A percentile compares a stretch with the other conserved stretches of the same genome.
Conservation (phyloP, 106 monocot genomes). For the Alisma plantagoaquatica region DNA sequence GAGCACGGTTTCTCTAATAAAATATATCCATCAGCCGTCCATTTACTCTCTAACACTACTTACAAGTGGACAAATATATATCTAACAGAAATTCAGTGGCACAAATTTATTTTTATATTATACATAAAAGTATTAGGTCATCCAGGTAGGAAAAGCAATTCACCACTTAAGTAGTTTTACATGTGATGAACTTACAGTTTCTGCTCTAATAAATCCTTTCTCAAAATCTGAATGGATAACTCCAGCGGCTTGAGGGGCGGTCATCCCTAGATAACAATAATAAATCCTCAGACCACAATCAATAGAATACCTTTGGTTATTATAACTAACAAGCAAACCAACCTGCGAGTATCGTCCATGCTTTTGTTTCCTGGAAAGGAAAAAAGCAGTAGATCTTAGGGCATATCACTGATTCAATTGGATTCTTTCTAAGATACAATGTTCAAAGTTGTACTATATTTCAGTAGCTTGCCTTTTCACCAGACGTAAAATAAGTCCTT, state of each 20-base stretch:
- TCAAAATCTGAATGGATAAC: conserved; percentile 99
- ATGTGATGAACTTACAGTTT: conserved; percentile 96
- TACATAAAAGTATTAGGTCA: no score
- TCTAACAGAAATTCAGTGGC: no score
- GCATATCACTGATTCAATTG: background rate
- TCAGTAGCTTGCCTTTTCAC: conserved; percentile 62
- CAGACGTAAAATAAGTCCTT: conserved; percentile 91
- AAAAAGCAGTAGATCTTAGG: no score
- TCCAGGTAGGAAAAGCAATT: no score
- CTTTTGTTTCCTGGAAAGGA: conserved; percentile 80
- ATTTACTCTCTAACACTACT: no score
- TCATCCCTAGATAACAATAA: conserved; percentile 58
- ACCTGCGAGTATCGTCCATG: conserved; percentile 96
- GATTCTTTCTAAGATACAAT: background rate
- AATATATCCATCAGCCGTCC: no score
- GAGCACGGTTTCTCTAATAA: no score
- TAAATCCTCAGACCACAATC: background rate
- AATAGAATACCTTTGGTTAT: background rate
- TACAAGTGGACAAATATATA: no score
- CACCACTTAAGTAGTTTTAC: no score
- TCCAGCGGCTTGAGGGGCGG: conserved; percentile 98
- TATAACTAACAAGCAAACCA: conserved; percentile 6
- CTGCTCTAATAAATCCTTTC: conserved; percentile 98
- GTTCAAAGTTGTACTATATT: background rate
- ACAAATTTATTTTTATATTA: no score